These are phyloP conservation scores for Aegilops speltoides DNA, from an alignment of 176 grass and related monocot species.

Conservation along the genomic window DNA sequence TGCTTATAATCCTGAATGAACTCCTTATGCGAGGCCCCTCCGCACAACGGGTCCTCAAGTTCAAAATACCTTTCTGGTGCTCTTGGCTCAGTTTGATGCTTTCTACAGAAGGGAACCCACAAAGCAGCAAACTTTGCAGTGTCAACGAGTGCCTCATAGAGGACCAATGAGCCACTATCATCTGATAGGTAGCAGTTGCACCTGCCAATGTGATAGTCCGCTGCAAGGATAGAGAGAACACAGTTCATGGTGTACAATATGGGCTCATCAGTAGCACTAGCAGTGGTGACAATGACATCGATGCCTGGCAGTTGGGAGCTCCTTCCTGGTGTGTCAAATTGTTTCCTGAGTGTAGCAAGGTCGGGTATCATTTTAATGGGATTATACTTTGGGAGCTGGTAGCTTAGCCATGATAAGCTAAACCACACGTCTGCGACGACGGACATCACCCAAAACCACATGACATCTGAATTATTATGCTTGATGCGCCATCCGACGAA, in stretches of 20 bases:
- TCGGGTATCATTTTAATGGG: constrained; percentile 27
- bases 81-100: constrained; percentile 11
- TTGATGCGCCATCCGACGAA: constrained; percentile 36
- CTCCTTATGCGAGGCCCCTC: neutral
- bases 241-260: constrained; percentile 35
- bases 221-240: constrained; percentile 38
- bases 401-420: constrained; percentile 30
- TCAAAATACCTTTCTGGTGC: constrained; percentile 29
- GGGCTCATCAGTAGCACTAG: constrained; percentile 12
- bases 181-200: constrained; percentile 24
- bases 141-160: constrained; percentile 26
- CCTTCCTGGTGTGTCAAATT: neutral
- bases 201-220: neutral
- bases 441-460: constrained; percentile 32
- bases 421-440: constrained; percentile 31
- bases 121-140: constrained; percentile 11
- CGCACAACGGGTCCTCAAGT: neutral
- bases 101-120: constrained; percentile 38
- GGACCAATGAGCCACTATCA: neutral
- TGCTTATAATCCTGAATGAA: neutral
- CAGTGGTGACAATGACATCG: constrained; percentile 27
- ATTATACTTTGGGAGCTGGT: constrained; percentile 30
- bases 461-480: neutral
- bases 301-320: constrained; percentile 6
- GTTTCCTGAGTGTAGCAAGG: neutral